Conservation (phyloP, 2,329 filamentous ascomycete genomes). For the Graphilbum sp. region DNA sequence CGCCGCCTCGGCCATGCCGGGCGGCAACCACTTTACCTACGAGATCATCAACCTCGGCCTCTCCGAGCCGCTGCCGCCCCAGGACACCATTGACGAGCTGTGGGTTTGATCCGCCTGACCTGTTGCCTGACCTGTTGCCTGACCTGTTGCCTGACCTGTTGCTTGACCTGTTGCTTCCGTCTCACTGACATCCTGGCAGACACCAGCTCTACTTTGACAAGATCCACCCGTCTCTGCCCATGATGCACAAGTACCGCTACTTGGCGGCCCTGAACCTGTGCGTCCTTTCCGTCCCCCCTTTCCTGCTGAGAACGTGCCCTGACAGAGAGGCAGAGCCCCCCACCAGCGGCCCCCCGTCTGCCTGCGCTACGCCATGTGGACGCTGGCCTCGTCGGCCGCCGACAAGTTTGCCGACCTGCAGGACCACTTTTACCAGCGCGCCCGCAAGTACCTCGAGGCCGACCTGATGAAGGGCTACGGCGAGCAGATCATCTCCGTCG, state of each 20-base stretch:
- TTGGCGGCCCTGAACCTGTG: slow-evolving; percentile 72
- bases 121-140: not conserved
- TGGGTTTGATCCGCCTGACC: no score
- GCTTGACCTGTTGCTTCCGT: not conserved
- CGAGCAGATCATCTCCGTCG: slow-evolving; percentile 71
- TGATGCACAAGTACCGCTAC: slow-evolving; percentile 82
- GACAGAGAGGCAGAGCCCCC: slow-evolving; percentile 43
- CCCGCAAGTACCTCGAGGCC: slow-evolving; percentile 76
- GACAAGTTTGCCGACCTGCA: slow-evolving; percentile 70
- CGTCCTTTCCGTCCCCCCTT: slow-evolving; percentile 5
- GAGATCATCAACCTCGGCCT: slow-evolving; percentile 50
- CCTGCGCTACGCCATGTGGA: slow-evolving; percentile 90
- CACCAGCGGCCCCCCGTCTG: slow-evolving; percentile 73
- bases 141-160: not conserved
- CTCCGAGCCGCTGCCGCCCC: slow-evolving; percentile 41
- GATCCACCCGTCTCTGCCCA: slow-evolving; percentile 67
- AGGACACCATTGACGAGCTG: slow-evolving; percentile 64
- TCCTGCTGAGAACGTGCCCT: not conserved
- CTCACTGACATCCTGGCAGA: slow-evolving; percentile 20
- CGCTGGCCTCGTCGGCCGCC: slow-evolving; percentile 68
- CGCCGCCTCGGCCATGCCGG: slow-evolving; percentile 32
- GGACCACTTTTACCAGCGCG: slow-evolving; percentile 76
- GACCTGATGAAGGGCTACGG: slow-evolving; percentile 90
- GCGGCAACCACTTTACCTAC: slow-evolving; percentile 56
- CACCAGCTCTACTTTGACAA: slow-evolving; percentile 84